Evolutionary conservation across 169 alveolate genomes (phyloP).

Genomic region (Cryptosporidium bovis): DNA sequence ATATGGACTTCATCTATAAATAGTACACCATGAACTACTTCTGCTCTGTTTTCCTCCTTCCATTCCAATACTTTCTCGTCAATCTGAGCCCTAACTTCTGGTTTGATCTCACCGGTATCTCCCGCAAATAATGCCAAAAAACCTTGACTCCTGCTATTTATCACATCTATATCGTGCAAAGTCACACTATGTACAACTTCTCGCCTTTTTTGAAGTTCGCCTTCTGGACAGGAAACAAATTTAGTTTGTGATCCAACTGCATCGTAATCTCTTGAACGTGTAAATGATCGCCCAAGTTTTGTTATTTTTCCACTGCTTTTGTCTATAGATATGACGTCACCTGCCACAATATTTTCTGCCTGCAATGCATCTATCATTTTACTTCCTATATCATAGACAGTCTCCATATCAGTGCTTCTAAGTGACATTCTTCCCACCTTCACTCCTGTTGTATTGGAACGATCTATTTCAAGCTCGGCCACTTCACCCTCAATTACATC

Average conservation of each 20-base stretch:
- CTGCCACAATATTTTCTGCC: slow-evolving; percentile 88
- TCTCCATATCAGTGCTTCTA: slow-evolving; percentile 99
- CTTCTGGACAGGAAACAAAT: slow-evolving; percentile 97
- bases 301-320: slow-evolving; percentile 96
- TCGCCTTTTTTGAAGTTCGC: slow-evolving; percentile 98
- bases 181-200: slow-evolving; percentile 99
- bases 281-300: slow-evolving; percentile 96
- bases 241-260: slow-evolving; percentile 96
- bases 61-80: slow-evolving; percentile 98
- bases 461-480: slow-evolving; percentile 97
- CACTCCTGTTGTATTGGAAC: slow-evolving; percentile 86
- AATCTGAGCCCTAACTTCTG: slow-evolving; percentile 97
- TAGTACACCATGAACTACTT: slow-evolving; percentile 95
- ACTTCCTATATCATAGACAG: slow-evolving; percentile 95
- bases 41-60: slow-evolving; percentile 97
- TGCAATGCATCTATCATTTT: slow-evolving; percentile 92
- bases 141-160: slow-evolving; percentile 97
- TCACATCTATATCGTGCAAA: slow-evolving; percentile 98
- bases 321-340: slow-evolving; percentile 97
- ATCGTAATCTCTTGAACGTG: slow-evolving; percentile 97
- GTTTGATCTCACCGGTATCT: slow-evolving; percentile 98
- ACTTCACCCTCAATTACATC: slow-evolving; percentile 99
- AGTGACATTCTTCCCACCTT: slow-evolving; percentile 94
- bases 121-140: slow-evolving; percentile 98
- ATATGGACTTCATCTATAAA: slow-evolving; percentile 99